A percentile compares a stretch with the other conserved stretches of the same genome.
phyloP scores from a whole-genome alignment of 116 monocot species.

The Dioscorea cayenensis region DNA sequence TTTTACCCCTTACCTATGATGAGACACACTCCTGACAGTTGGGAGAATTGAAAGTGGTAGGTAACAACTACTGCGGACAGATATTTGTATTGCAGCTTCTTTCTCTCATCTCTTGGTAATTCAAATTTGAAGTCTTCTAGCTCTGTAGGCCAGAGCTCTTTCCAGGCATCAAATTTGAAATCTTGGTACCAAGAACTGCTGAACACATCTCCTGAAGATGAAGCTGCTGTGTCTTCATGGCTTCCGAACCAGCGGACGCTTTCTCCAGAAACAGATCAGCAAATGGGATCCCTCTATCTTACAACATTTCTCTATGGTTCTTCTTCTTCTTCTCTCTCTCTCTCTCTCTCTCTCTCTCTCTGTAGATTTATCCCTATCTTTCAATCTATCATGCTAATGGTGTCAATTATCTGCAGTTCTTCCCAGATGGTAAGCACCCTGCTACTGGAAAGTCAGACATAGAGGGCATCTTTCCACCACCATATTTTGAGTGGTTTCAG shows the following conservation, averaged over 20 bases:
- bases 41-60: neutral
- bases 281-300: constrained; percentile 73
- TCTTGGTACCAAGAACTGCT: neutral
- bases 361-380: neutral
- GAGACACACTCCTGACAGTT: neutral
- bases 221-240: constrained; percentile 65
- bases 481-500: constrained; percentile 66
- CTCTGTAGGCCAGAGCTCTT: too few species aligned
- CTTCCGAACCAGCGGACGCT: constrained; percentile 64
- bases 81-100: neutral
- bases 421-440: constrained; percentile 56
- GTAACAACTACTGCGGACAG: neutral
- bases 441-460: constrained; percentile 60
- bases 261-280: constrained; percentile 56
- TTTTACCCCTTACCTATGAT: too few species aligned
- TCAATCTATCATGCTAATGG: neutral
- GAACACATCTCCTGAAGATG: constrained; percentile 31
- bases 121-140: neutral
- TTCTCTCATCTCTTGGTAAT: neutral
- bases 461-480: constrained; percentile 51
- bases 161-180: too few species aligned
- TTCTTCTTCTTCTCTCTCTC: constrained; percentile 15
- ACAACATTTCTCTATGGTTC: constrained; percentile 37
- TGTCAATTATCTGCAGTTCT: constrained; percentile 20
- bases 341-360: neutral